Percentiles rank a stretch among this genome's conserved stretches.
phyloP scores from a whole-genome alignment of 2,329 filamentous ascomycete genomes.

The Microsporum canis region DNA sequence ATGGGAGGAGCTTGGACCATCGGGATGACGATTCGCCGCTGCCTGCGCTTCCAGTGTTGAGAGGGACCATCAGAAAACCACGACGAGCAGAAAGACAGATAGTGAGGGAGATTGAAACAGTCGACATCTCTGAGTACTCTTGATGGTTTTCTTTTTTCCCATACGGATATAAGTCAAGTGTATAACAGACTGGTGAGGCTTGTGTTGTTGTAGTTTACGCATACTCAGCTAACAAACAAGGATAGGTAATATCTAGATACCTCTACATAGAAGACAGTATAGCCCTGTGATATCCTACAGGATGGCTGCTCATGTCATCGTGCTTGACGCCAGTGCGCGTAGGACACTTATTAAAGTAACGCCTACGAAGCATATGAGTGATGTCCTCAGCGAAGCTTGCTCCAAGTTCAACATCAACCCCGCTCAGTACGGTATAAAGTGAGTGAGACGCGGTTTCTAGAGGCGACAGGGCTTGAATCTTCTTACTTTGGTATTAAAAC shows the following conservation, averaged over 20 bases:
- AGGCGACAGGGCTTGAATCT: background rate
- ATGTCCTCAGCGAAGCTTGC: slow-evolving; percentile 80
- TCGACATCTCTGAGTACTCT: background rate
- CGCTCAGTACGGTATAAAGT: slow-evolving; percentile 74
- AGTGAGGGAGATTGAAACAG: background rate
- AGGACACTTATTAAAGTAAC: slow-evolving; percentile 72
- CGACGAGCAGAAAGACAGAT: background rate
- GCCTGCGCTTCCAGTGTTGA: background rate
- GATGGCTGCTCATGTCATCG: slow-evolving; percentile 83
- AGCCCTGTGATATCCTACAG: background rate
- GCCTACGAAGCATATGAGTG: slow-evolving; percentile 67
- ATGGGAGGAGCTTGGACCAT: slow-evolving; percentile 22
- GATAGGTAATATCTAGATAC: background rate
- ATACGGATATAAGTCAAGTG: background rate
- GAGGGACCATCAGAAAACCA: background rate
- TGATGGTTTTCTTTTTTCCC: background rate
- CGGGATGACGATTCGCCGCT: slow-evolving; percentile 26
- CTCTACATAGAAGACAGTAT: background rate
- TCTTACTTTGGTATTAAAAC: background rate
- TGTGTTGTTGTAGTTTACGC: background rate
- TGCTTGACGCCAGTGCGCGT: slow-evolving; percentile 69
- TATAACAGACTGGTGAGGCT: background rate
- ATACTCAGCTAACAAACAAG: background rate
- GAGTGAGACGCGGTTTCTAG: slow-evolving; percentile 17
- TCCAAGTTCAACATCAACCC: slow-evolving; percentile 62